Conservation (phyloP, 192 early-diverging fungal species). For the Mortierella hygrophila region DNA sequence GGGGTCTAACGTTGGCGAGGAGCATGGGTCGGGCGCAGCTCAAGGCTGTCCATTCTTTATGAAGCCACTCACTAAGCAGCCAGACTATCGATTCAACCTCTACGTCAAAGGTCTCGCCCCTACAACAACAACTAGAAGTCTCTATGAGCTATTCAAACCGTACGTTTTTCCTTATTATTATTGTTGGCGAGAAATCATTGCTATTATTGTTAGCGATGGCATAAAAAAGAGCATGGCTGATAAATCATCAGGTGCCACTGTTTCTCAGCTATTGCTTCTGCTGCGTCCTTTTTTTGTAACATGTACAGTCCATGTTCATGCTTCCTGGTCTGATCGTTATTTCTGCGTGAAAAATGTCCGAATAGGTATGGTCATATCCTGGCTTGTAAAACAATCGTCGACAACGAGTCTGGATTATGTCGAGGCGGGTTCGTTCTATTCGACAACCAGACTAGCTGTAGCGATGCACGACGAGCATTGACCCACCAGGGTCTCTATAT, state of each 20-base stretch:
- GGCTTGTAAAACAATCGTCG: slow-evolving; percentile 32
- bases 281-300: not conserved
- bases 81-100: slow-evolving; percentile 39
- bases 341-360: not conserved
- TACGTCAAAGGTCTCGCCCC: slow-evolving; percentile 37
- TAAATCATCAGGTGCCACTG: slow-evolving; percentile 2
- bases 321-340: not conserved
- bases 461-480: slow-evolving; percentile 28
- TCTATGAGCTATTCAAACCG: slow-evolving; percentile 44
- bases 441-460: slow-evolving; percentile 43
- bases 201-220: too few species aligned
- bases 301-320: not conserved
- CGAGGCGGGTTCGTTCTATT: slow-evolving; percentile 46
- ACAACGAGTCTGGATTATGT: slow-evolving; percentile 32
- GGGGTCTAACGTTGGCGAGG: not conserved
- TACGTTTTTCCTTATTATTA: slow-evolving; percentile 20
- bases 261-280: not conserved
- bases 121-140: slow-evolving; percentile 21
- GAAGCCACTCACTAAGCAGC: slow-evolving; percentile 22
- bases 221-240: not conserved
- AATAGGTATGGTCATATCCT: slow-evolving; percentile 43
- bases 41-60: slow-evolving; percentile 19
- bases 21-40: not conserved
- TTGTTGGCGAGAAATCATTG: not conserved
- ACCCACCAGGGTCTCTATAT: slow-evolving; percentile 49